These are phyloP conservation scores for Aspergillus coremiiformis DNA, from an alignment of 495 filamentous ascomycete species.

Conservation along the genomic window DNA sequence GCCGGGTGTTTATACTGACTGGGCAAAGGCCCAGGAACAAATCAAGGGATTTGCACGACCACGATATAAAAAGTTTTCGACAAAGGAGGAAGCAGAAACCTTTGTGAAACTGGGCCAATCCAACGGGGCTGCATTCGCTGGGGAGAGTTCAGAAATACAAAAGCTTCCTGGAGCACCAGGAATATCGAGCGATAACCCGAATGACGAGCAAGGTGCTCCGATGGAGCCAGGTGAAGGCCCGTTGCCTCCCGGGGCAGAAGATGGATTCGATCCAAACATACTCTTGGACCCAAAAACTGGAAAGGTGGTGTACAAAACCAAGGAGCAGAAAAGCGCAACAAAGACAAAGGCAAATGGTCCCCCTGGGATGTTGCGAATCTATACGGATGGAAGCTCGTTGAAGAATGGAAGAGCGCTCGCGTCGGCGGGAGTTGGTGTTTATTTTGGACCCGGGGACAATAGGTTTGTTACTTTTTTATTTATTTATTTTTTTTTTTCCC, in stretches of 20 bases:
- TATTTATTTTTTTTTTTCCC: too few species aligned
- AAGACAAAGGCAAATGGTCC: constrained; percentile 34
- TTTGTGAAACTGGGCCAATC: constrained; percentile 52
- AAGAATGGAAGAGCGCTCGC: constrained; percentile 69
- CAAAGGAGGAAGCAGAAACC: constrained; percentile 65
- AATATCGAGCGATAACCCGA: constrained; percentile 24
- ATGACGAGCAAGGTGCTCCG: constrained; percentile 37
- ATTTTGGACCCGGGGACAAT: constrained; percentile 64
- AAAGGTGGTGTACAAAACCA: constrained; percentile 51
- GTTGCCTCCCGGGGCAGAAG: constrained; percentile 47
- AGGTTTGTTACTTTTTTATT: constrained; percentile 49
- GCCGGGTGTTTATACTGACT: constrained; percentile 88
- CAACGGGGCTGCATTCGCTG: constrained; percentile 15
- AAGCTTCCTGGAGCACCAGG: constrained; percentile 21
- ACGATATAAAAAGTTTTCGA: constrained; percentile 75
- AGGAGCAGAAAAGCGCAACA: constrained; percentile 38
- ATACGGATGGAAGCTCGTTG: constrained; percentile 80
- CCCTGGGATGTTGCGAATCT: constrained; percentile 59
- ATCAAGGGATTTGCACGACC: constrained; percentile 70
- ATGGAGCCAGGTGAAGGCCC: constrained; percentile 49
- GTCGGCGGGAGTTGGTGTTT: constrained; percentile 80
- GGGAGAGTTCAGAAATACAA: constrained; percentile 17
- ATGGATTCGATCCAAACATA: constrained; percentile 56
- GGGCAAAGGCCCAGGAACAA: constrained; percentile 68
- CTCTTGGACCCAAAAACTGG: constrained; percentile 49